Percentiles rank a stretch among this genome's conserved stretches.
phyloP scores from a whole-genome alignment of 768 basidiomycete species.

The Tricholoma sp. region DNA sequence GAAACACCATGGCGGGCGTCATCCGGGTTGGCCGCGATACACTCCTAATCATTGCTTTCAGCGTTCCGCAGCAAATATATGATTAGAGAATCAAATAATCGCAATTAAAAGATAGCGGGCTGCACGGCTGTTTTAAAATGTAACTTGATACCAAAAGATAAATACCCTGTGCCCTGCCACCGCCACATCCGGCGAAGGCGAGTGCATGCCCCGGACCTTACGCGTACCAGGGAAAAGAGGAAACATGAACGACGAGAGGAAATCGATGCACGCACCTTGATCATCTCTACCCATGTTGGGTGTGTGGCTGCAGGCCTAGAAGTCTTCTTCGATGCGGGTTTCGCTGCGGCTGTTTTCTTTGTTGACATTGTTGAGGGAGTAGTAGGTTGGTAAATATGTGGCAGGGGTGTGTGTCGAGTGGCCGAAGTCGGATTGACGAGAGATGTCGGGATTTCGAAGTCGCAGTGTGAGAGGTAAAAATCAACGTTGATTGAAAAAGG shows the following conservation, averaged over 20 bases:
- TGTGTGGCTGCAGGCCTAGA: slow-evolving; percentile 45
- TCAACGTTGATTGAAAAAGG: slow-evolving; percentile 29
- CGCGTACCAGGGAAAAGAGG: not conserved
- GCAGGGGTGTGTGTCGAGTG: slow-evolving; percentile 11
- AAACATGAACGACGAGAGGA: not conserved
- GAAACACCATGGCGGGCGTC: slow-evolving; percentile 83
- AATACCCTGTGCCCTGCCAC: slow-evolving; percentile 21
- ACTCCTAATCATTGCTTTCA: slow-evolving; percentile 54
- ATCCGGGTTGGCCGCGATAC: slow-evolving; percentile 66
- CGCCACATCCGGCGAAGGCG: not conserved
- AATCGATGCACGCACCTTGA: slow-evolving; percentile 50
- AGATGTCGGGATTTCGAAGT: slow-evolving; percentile 16
- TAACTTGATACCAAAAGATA: not conserved
- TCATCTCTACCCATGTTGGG: slow-evolving; percentile 72
- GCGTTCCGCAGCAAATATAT: slow-evolving; percentile 5
- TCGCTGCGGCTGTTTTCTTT: slow-evolving; percentile 31
- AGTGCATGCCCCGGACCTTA: not conserved
- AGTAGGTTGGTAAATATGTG: slow-evolving; percentile 9
- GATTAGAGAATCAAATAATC: slow-evolving; percentile 5
- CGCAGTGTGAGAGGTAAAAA: slow-evolving; percentile 11
- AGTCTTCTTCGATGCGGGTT: slow-evolving; percentile 41
- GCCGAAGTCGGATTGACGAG: slow-evolving; percentile 13
- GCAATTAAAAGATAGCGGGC: not conserved
- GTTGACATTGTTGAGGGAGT: slow-evolving; percentile 24
- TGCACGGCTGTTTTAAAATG: not conserved